Base-by-base conservation (phyloP, 495 filamentous ascomycete species). In the Staphylotrichum tortipilum region DNA sequence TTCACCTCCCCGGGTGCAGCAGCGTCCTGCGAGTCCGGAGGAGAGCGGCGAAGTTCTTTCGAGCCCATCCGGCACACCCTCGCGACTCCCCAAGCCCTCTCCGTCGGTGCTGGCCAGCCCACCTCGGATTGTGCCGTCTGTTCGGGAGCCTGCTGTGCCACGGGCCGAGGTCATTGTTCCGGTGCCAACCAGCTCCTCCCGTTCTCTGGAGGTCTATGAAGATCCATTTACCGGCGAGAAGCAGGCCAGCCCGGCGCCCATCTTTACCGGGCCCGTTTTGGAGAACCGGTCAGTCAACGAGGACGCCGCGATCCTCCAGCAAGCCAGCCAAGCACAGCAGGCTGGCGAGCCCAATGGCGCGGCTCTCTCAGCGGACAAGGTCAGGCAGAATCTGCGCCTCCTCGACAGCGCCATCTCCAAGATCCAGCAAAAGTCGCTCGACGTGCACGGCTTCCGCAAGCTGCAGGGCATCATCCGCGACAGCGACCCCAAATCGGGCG, bases 401-500 rank as follows among this genome's bases (percentile, higher is more conserved):
- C 77, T 96, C 3, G 76, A 79, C 31, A 92, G 85, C 54, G 88
- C 85, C 41, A 87, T 94, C 53, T 70, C 76, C 18, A 83, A 85
- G 26, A 80, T 95, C 44, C 79, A 77, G 29, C 76, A 78, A 9
- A 75, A 78, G 52, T 79, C 78, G 7, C 77, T 95, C 30, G 89
- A 95, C 58, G 85, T 88, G 5, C 85, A 89, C 54, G 88, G 86
- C 44, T 94, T 95, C 68, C 82, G 90, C 42, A 89, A 92, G 52
- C 67, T 96, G 9, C 90, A 94, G 63, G 77, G 80, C 22, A 76
- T 95, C 50, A 83, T 91, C 54, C 80, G 84, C 45, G 81, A 82
- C 53, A 82, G 82, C 51, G 79, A 79, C 50, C 57, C 74, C 11
- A 60, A 65, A 7, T 71, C 50, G 3, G 9, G 28, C 15, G n/a